Evolutionary conservation across 139 green algal species (phyloP), one percentile per base, ranked within the genome.

Genomic region (Raphidocelis subcapitata): DNA sequence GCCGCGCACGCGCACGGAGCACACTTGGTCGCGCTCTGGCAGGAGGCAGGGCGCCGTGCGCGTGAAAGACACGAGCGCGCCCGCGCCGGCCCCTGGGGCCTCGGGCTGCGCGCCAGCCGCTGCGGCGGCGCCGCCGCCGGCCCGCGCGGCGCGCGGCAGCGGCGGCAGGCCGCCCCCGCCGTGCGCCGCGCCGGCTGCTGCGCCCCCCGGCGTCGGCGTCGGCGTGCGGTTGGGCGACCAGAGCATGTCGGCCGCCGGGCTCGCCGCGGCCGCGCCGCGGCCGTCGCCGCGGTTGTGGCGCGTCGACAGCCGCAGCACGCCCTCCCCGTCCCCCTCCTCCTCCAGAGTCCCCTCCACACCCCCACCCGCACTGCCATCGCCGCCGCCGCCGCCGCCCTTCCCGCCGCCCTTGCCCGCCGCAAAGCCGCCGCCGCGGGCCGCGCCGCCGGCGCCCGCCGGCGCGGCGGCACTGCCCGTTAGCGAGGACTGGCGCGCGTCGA

Each of bases 11-110:
- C 62, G 23, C 65, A 95, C 54, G 32, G 56, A 66, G 29, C 37
- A 5, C 28, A 88, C 72, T 56, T 83, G 81, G 20, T 57, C 20
- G n/a, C 67, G n/a, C 69, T 95, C 90, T 4, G 91, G 92, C 51
- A 95, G 72, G 44, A 96, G 75, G 80, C 86, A 94, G 3, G 91
- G 91, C 5, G 90, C 82, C 1, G 82, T 59, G 5, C 74, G 66
- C 10, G 21, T 12, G 33, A 74, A 54, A 14, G 31, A 18, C 21
- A 36, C 67, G 24, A 54, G 35, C 55, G 24, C 24, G 3, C 20
- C 65, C 51, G 65, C 49, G 62, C 47, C 65, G 23, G 47, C 65
- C 36, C 46, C 47, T 31, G 47, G 26, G 28, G 55, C 33, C 20
- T 41, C 37, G 64, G 57, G 15, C 65, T 46, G 8, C 24, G 10